Evolutionary conservation across 805 yeast species (phyloP).

Genomic region (Barnettozyma populi): DNA sequence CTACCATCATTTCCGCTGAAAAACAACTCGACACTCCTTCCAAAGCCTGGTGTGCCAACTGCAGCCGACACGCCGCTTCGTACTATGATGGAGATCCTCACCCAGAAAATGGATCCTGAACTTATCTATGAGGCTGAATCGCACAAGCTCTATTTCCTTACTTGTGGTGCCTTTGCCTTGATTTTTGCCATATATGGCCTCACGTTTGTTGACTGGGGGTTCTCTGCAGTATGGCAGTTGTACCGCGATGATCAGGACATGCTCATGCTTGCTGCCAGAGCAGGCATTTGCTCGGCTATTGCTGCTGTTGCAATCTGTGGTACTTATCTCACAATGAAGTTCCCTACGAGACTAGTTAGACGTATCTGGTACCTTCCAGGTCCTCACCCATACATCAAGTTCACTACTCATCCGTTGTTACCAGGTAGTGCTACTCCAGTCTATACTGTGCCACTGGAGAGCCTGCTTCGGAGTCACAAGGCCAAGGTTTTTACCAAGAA

Average conservation of each 20-base stretch:
- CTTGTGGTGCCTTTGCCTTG: conserved; percentile 62
- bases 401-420: conserved; percentile 68
- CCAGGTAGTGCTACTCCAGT: conserved; percentile 75
- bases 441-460: conserved; percentile 55
- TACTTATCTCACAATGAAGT: conserved; percentile 33
- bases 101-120: conserved; percentile 56
- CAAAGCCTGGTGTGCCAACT: conserved; percentile 73
- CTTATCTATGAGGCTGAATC: conserved; percentile 80
- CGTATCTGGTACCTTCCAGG: conserved; percentile 75
- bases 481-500: conserved; percentile 81
- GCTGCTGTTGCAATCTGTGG: conserved; percentile 31
- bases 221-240: conserved; percentile 44
- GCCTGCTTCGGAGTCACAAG: conserved; percentile 49
- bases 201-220: conserved; percentile 51
- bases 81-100: conserved; percentile 55
- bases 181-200: conserved; percentile 66
- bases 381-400: conserved; percentile 44
- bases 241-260: conserved; percentile 46
- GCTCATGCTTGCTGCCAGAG: conserved; percentile 30
- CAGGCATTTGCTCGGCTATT: conserved; percentile 38
- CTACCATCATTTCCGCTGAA: conserved; percentile 63
- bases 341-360: conserved; percentile 69
- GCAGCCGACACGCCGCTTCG: conserved; percentile 42
- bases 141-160: conserved; percentile 67
- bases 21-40: conserved; percentile 65